Conservation (phyloP, 73 alveolate genomes). For the Paramecium biaurelia region DNA sequence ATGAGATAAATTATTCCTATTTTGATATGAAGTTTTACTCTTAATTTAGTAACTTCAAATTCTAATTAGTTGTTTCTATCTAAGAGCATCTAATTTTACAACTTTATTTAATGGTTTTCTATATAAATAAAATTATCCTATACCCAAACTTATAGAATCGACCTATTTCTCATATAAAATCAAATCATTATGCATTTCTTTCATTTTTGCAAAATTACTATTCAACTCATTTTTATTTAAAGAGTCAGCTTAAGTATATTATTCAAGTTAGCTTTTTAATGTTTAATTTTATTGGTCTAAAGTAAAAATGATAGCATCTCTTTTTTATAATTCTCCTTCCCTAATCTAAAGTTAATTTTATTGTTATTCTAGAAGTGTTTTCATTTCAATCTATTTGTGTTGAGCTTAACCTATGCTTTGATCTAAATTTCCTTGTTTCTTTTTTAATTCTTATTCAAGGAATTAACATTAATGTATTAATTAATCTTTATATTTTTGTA, state of each 20-base stretch:
- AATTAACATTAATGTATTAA: not conserved
- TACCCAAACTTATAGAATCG: not conserved
- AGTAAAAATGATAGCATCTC: not conserved
- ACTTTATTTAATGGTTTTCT: not conserved
- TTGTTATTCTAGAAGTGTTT: not conserved
- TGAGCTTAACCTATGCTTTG: not conserved
- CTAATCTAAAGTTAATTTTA: not conserved
- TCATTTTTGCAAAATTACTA: not conserved
- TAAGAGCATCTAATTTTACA: not conserved
- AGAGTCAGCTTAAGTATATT: not conserved
- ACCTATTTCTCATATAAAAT: not conserved
- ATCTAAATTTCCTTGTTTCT: not conserved
- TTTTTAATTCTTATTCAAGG: not conserved
- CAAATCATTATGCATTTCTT: slow-evolving; percentile 19
- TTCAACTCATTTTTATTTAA: not conserved
- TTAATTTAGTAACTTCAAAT: not conserved
- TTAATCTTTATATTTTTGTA: not conserved
- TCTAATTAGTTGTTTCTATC: slow-evolving; percentile 7
- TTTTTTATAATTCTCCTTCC: not conserved
- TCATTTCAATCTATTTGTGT: not conserved
- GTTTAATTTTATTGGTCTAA: not conserved
- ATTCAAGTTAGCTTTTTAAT: not conserved
- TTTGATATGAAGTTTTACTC: not conserved
- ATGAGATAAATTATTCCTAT: not conserved
- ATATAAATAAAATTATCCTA: not conserved